Percentiles rank a stretch among this genome's conserved stretches.
phyloP scores from a whole-genome alignment of 179 eudicot species.

The Carnegiea gigantea region DNA sequence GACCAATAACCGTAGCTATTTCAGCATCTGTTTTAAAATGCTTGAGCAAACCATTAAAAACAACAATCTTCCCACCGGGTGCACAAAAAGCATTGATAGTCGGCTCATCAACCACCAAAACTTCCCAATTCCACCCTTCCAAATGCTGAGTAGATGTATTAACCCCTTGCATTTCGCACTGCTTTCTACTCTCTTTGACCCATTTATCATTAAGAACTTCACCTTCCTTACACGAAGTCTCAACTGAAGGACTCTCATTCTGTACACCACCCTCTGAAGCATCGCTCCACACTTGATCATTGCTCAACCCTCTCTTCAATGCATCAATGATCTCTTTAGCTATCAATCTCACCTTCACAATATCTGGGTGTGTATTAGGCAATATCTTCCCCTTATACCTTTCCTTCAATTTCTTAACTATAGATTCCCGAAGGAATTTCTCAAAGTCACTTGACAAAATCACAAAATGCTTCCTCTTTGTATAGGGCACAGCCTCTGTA shows the following conservation, averaged over 20 bases:
- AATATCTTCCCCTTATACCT: constrained; percentile 63
- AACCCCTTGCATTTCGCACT: constrained; percentile 45
- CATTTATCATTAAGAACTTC: no score
- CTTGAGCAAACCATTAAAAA: constrained; percentile 75
- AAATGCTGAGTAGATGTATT: constrained; percentile 52
- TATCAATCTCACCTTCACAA: constrained; percentile 66
- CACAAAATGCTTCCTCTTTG: constrained; percentile 75
- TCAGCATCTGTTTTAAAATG: constrained; percentile 69
- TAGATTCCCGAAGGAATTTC: constrained; percentile 52
- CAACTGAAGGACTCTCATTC: background rate
- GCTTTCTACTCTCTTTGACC: constrained; percentile 53
- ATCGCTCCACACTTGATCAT: constrained; percentile 80
- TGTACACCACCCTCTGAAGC: constrained; percentile 29
- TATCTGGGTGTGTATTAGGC: constrained; percentile 74
- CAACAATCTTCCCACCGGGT: constrained; percentile 97
- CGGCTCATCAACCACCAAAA: constrained; percentile 73
- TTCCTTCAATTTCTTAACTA: constrained; percentile 48
- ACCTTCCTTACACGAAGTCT: background rate
- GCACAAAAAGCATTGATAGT: constrained; percentile 77
- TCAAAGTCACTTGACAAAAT: constrained; percentile 51
- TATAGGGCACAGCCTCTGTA: constrained; percentile 71
- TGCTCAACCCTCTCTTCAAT: constrained; percentile 64
- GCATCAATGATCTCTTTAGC: constrained; percentile 71
- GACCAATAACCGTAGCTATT: constrained; percentile 84
- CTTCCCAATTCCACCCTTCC: constrained; percentile 89